Evolutionary conservation across 2,329 filamentous ascomycete genomes (phyloP).

Genomic region (Cordyceps cateniannulata): DNA sequence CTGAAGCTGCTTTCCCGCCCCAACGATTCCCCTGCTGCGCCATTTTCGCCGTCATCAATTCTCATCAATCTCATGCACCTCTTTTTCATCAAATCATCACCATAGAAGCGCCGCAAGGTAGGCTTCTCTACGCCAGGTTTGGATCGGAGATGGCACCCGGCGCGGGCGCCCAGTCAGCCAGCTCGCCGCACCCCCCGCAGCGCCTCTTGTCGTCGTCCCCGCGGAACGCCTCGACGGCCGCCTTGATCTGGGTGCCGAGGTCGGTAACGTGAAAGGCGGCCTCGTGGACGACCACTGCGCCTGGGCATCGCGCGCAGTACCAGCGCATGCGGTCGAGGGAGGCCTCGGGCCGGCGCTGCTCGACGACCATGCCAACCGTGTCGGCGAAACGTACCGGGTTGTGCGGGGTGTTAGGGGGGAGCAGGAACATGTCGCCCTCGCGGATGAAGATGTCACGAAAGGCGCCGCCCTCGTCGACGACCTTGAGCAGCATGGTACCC

Average conservation of each 20-base stretch:
- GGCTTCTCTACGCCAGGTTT: constrained; percentile 40
- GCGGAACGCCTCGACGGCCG: constrained; percentile 77
- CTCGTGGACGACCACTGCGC: constrained; percentile 68
- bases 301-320: constrained; percentile 69
- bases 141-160: constrained; percentile 53
- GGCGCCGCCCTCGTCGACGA: constrained; percentile 61
- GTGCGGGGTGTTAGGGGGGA: constrained; percentile 92
- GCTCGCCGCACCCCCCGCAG: constrained; percentile 67
- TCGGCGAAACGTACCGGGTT: constrained; percentile 90
- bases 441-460: constrained; percentile 85
- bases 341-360: constrained; percentile 68
- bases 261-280: constrained; percentile 82
- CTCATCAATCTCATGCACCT: not conserved
- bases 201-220: constrained; percentile 59
- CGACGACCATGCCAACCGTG: constrained; percentile 89
- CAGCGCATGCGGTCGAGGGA: constrained; percentile 76
- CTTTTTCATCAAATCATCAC: not conserved
- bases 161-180: constrained; percentile 66
- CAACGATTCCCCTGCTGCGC: not conserved
- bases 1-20: not conserved
- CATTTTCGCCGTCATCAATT: not conserved
- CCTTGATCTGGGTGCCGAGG: constrained; percentile 90
- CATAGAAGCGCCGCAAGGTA: not conserved
- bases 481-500: constrained; percentile 88
- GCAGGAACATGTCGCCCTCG: constrained; percentile 89